phyloP scores from a whole-genome alignment of 139 green algal species.

The Micractinium conductrix region DNA sequence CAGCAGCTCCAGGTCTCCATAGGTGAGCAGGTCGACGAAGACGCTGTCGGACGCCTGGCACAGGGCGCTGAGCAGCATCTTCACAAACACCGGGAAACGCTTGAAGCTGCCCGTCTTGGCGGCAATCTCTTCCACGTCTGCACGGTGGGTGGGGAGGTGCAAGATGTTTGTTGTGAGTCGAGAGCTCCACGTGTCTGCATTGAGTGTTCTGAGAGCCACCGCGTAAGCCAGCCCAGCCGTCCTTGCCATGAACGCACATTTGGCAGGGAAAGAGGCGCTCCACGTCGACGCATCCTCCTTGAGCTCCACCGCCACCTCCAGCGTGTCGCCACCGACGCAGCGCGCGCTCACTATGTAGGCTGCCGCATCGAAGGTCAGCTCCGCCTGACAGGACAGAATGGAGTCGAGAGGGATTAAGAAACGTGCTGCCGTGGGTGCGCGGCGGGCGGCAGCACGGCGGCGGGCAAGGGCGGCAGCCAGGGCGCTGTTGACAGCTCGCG shows the following conservation, averaged over 20 bases:
- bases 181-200: neutral
- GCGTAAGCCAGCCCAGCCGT: too few species aligned
- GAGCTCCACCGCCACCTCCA: slow-evolving; percentile 76
- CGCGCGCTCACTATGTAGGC: slow-evolving; percentile 6
- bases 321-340: neutral
- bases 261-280: slow-evolving; percentile 74
- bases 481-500: neutral
- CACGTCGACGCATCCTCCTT: slow-evolving; percentile 66
- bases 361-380: slow-evolving; percentile 20
- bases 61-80: slow-evolving; percentile 85
- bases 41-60: slow-evolving; percentile 79
- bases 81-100: slow-evolving; percentile 76
- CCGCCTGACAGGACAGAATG: neutral
- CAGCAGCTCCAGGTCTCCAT: slow-evolving; percentile 82
- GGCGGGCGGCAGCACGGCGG: neutral
- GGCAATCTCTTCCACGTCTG: slow-evolving; percentile 94
- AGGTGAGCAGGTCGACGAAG: slow-evolving; percentile 89
- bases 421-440: too few species aligned
- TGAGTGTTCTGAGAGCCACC: neutral
- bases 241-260: slow-evolving; percentile 58
- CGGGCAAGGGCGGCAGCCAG: neutral
- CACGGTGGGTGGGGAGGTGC: neutral
- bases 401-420: neutral
- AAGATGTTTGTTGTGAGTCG: neutral
- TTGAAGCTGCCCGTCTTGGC: slow-evolving; percentile 91